A percentile compares a stretch with the other conserved stretches of the same genome.
Evolutionary conservation across 1,284 basidiomycete species (phyloP).

Genomic region (Sanguinoderma infundibulare): DNA sequence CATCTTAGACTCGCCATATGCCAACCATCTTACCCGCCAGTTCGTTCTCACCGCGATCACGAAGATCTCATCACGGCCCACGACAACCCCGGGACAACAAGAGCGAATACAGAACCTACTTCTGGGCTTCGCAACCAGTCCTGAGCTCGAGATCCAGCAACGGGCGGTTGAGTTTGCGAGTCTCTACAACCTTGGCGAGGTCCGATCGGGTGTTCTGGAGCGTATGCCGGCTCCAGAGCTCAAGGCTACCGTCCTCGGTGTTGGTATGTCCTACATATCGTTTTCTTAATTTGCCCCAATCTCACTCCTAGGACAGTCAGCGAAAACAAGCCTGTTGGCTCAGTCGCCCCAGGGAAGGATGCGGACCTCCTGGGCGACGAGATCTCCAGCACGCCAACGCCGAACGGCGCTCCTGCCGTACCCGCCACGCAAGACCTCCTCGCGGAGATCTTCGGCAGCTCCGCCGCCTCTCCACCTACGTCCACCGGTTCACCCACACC

Average conservation of each 20-base stretch:
- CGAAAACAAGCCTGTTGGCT: conserved; percentile 93
- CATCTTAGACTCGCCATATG: conserved; percentile 93
- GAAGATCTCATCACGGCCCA: conserved; percentile 86
- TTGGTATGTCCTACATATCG: conserved; percentile 59
- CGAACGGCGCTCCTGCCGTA: conserved; percentile 41
- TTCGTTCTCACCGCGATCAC: conserved; percentile 91
- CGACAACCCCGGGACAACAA: conserved; percentile 69
- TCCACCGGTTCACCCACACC: conserved; percentile 42
- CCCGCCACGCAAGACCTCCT: conserved; percentile 90
- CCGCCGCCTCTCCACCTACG: conserved; percentile 45
- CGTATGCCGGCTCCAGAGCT: conserved; percentile 98
- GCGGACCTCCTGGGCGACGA: conserved; percentile 74
- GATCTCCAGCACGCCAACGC: conserved; percentile 43
- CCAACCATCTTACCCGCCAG: conserved; percentile 90
- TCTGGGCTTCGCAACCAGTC: conserved; percentile 78
- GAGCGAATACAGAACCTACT: conserved; percentile 81
- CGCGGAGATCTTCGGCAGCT: conserved; percentile 89
- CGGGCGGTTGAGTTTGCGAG: conserved; percentile 94
- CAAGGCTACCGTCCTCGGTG: conserved; percentile 91
- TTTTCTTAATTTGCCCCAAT: not conserved
- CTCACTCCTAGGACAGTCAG: conserved; percentile 60
- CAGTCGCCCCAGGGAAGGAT: conserved; percentile 79
- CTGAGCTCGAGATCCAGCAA: conserved; percentile 95
- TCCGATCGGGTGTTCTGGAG: conserved; percentile 91
- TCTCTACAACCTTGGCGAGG: conserved; percentile 75